Evolutionary conservation across 306 rosid species (phyloP), one percentile per base, ranked within the genome.

Genomic region (Glycine soja): DNA sequence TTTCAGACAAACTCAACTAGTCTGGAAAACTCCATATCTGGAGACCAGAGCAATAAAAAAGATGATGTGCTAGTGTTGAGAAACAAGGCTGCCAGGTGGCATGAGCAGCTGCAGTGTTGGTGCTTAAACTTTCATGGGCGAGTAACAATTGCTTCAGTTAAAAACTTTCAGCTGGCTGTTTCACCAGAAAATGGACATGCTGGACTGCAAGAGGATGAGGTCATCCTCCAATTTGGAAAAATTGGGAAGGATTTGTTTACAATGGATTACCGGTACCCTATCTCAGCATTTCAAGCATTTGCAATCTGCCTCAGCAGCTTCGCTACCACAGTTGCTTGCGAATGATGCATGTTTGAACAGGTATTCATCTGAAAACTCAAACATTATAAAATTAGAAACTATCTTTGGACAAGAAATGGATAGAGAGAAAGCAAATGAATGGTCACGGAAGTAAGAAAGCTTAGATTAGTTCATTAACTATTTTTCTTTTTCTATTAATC

Each of bases 301-400:
- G 93, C 98, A 48, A 91, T 93, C 88, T 95, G 98, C 90, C 97
- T 95, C 87, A 95, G 99, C 90, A 95, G 96, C 91, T 95, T 95
- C 19, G 99, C 92, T 86, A 93, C 98, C 81, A 95, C 92, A 86
- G 92, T 95, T 51, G 98, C 99, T 12, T 95, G 99, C 79, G 98
- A 93, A 90, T 93, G 81, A 90, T 32, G 68, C 79, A 24, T 67
- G 78, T 73, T 14, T 66, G 19, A 8, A 36, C 89, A 83, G 91
- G 92, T 90, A 80, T 51, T 42, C n/a, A 42, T 84, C 53, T 81
- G 80, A 78, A 76, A 70, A 42, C 18, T 71, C 54, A 77, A 24
- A 42, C 74, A 32, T 77, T 69, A 24, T 19, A 32, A 62, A 77
- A 50, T 50, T 19, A 24, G 75, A 80, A 51, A 80, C 19, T 81